These are phyloP conservation scores for Candida tallmaniae DNA, from an alignment of 805 yeast species.

Conservation along the genomic window DNA sequence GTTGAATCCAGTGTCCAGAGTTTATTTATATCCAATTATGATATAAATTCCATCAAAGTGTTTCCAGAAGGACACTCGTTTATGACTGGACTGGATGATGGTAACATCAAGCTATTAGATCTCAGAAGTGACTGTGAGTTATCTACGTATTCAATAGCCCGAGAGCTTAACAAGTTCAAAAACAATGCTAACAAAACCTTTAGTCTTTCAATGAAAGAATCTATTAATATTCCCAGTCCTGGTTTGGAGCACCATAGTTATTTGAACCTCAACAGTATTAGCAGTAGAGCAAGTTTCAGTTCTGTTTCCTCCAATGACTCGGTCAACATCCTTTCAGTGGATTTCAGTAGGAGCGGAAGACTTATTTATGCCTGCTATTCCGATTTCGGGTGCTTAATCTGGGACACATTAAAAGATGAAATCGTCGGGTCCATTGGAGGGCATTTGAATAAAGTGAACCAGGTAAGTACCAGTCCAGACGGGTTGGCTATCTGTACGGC, in stretches of 20 bases:
- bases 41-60: constrained; percentile 55
- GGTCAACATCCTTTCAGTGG: constrained; percentile 62
- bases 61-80: constrained; percentile 71
- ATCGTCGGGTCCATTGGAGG: constrained; percentile 57
- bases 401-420: constrained; percentile 70
- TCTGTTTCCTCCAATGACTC: constrained; percentile 9
- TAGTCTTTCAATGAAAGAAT: background rate
- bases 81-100: constrained; percentile 77
- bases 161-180: constrained; percentile 7
- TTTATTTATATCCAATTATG: constrained; percentile 55
- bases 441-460: constrained; percentile 57
- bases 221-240: background rate
- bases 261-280: too few species aligned
- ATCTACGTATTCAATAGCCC: constrained; percentile 36
- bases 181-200: background rate
- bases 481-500: constrained; percentile 76
- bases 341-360: constrained; percentile 71
- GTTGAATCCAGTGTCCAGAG: constrained; percentile 44
- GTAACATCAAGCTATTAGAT: constrained; percentile 65
- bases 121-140: constrained; percentile 71
- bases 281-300: constrained; percentile 4
- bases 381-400: constrained; percentile 67
- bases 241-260: too few species aligned
- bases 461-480: constrained; percentile 63
- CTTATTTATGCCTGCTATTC: constrained; percentile 71